Evolutionary conservation across 2,329 filamentous ascomycete species (phyloP).

Genomic region (Xylariaceae sp.): DNA sequence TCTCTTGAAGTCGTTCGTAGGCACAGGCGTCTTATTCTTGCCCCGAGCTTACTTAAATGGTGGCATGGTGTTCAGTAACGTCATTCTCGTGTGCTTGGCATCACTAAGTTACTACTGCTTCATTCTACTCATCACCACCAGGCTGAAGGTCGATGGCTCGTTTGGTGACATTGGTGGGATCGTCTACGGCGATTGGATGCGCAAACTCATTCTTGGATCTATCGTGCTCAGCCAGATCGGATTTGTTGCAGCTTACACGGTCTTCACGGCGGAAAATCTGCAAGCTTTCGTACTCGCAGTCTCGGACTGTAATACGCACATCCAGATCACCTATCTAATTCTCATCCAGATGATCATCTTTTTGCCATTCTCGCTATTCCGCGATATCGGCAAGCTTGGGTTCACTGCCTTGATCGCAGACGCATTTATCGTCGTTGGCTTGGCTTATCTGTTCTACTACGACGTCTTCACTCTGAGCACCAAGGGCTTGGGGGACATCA

Average conservation of each 20-base stretch:
- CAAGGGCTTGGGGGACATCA: conserved; percentile 78
- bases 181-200: conserved; percentile 87
- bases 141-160: conserved; percentile 82
- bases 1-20: conserved; percentile 94
- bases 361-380: conserved; percentile 85
- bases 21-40: conserved; percentile 90
- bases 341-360: conserved; percentile 95
- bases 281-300: conserved; percentile 94
- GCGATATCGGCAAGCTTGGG: conserved; percentile 95
- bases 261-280: conserved; percentile 93
- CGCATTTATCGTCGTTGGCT: conserved; percentile 85
- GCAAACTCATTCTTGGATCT: conserved; percentile 79
- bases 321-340: conserved; percentile 86
- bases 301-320: conserved; percentile 76
- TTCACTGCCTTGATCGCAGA: conserved; percentile 93
- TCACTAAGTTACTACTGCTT: conserved; percentile 95
- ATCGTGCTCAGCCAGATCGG: conserved; percentile 95
- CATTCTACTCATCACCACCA: conserved; percentile 83
- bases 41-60: conserved; percentile 92
- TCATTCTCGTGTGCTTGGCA: conserved; percentile 83
- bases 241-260: conserved; percentile 91
- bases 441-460: conserved; percentile 94
- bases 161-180: conserved; percentile 96
- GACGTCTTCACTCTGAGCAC: conserved; percentile 78
- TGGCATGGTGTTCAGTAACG: conserved; percentile 93